Base-by-base conservation (phyloP, 2,329 filamentous ascomycete species). In the Fusarium duplospermum region DNA sequence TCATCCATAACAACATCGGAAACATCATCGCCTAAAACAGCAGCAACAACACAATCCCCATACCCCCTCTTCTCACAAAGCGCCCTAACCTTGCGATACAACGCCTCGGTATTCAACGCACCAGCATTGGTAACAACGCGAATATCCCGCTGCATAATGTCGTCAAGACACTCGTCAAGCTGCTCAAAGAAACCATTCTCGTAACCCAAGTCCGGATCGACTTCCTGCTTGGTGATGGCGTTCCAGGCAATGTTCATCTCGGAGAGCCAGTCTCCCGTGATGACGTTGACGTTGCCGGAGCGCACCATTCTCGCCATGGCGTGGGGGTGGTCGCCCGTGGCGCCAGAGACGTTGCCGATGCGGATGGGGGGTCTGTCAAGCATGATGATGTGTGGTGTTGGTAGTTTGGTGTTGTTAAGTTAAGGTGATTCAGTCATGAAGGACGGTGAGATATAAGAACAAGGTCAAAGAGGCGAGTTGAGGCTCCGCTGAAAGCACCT, bases 221-320 rank as follows among this genome's bases (percentile, higher is more conserved):
- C 79, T 45, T 81, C 79, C 16, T 81, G 74, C 58, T 82, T 80
- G 36, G 77, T 77, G 66, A 82, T 85, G 62, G 80, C 76, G 71
- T 81, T 77, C 80, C 70, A 82, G 65, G 87, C 86, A 82, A 90
- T 88, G 77, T 89, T 90, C 71, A 85, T 85, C 71, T 84, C 83
- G 11, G 82, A 83, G 54, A 84, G 79, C 79, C 82, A 84, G 75
- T 84, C 83, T 22, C 82, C 83, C 2, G 81, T 82, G 35, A 84
- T 83, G 50, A 84, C 81, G 58, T 84, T 77, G 9, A 83, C 74
- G 45, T 80, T 73, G 8, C 78, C 80, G 4, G 78, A 76, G 35
- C 74, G 73, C 8, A 81, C 74, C 78, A 82, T 82, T 31, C 80
- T 77, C 11, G 68, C 70, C 80, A 82, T 82, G 27, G 80, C 81